These are phyloP conservation scores for Phaeosphaeria sp. DNA, from an alignment of 2,329 filamentous ascomycete species.

Conservation along the genomic window DNA sequence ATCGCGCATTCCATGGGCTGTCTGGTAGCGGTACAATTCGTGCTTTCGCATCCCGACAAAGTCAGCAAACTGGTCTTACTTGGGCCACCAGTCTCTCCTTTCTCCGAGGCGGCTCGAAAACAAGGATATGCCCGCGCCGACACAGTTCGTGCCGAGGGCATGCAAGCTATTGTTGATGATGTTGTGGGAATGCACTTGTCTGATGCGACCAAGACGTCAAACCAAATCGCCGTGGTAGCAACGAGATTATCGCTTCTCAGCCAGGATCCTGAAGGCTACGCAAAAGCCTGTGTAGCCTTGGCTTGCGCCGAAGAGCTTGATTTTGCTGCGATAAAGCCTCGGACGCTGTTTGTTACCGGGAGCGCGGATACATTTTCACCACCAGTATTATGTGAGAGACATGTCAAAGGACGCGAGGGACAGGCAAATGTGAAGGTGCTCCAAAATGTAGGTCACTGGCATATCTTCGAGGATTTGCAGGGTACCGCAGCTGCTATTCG, in stretches of 20 bases:
- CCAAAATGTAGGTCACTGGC: slow-evolving; percentile 58
- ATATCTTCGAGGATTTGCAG: slow-evolving; percentile 55
- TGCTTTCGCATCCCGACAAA: slow-evolving; percentile 47
- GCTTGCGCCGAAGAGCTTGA: slow-evolving; percentile 49
- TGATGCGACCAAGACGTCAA: slow-evolving; percentile 42
- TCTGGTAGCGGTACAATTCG: slow-evolving; percentile 55
- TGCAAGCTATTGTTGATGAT: too few species aligned
- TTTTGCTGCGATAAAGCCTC: slow-evolving; percentile 28
- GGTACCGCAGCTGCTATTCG: background rate
- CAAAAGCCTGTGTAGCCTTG: slow-evolving; percentile 60
- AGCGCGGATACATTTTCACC: slow-evolving; percentile 55
- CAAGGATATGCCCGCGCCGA: slow-evolving; percentile 26
- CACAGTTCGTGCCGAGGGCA: too few species aligned
- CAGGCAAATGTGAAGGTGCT: slow-evolving; percentile 43
- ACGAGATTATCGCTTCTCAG: slow-evolving; percentile 53
- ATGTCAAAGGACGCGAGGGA: slow-evolving; percentile 33
- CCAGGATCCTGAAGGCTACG: slow-evolving; percentile 62
- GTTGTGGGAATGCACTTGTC: slow-evolving; percentile 34
- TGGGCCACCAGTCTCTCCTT: slow-evolving; percentile 57
- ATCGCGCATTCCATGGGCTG: slow-evolving; percentile 62
- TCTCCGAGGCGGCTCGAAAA: slow-evolving; percentile 50
- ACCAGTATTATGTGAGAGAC: slow-evolving; percentile 44
- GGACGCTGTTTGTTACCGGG: slow-evolving; percentile 53
- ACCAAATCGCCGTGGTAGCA: slow-evolving; percentile 52
- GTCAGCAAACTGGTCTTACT: slow-evolving; percentile 57